These are phyloP conservation scores for Lactarius hengduanensis DNA, from an alignment of 768 basidiomycete genomes.

Conservation along the genomic window DNA sequence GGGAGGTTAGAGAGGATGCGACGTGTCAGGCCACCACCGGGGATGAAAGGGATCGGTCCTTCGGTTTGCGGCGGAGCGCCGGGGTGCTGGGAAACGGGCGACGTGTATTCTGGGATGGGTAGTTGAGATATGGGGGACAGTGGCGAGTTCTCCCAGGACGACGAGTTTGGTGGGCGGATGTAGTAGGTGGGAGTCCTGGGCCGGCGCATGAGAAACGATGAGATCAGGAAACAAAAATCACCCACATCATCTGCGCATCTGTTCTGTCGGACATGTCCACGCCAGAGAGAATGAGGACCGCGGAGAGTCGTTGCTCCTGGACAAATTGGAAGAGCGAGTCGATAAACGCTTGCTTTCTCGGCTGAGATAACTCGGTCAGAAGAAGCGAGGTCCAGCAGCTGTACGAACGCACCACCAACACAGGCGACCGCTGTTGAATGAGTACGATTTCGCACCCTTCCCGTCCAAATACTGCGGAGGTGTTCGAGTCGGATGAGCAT, in stretches of 20 bases:
- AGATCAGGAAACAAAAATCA: neutral
- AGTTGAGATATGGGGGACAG: slow-evolving; percentile 45
- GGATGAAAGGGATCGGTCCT: slow-evolving; percentile 63
- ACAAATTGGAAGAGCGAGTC: slow-evolving; percentile 58
- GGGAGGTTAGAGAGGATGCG: slow-evolving; percentile 55
- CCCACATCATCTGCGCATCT: slow-evolving; percentile 77
- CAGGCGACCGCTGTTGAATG: slow-evolving; percentile 78
- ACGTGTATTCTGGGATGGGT: slow-evolving; percentile 55
- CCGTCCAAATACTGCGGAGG: slow-evolving; percentile 59
- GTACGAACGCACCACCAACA: slow-evolving; percentile 54
- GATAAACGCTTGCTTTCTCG: slow-evolving; percentile 67
- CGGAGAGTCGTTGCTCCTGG: slow-evolving; percentile 45
- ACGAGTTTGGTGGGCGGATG: slow-evolving; percentile 45
- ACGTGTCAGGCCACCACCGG: slow-evolving; percentile 72
- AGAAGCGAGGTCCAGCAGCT: neutral
- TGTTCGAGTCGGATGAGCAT: slow-evolving; percentile 16
- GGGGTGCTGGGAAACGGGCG: slow-evolving; percentile 43
- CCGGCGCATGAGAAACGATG: slow-evolving; percentile 3
- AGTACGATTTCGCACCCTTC: slow-evolving; percentile 50
- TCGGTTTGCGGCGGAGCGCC: slow-evolving; percentile 33
- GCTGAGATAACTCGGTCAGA: slow-evolving; percentile 38
- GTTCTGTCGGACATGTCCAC: slow-evolving; percentile 73
- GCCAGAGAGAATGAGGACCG: slow-evolving; percentile 66
- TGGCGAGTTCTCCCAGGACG: slow-evolving; percentile 44
- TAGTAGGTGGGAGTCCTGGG: slow-evolving; percentile 66